phyloP scores from a whole-genome alignment of 495 filamentous ascomycete species.

The Ramalina intermedia region DNA sequence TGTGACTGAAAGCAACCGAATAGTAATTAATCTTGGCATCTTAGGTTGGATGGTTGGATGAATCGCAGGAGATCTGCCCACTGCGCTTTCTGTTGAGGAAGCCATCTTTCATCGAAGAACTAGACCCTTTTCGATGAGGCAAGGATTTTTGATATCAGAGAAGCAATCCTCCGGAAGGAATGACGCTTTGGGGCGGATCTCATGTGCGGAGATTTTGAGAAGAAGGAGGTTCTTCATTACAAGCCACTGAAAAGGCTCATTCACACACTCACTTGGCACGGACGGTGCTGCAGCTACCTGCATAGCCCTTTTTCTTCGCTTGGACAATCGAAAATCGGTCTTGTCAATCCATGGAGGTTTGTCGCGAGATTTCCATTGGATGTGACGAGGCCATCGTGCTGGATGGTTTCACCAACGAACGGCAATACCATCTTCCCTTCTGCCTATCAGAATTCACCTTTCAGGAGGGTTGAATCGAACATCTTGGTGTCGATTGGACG shows the following conservation, averaged over 20 bases:
- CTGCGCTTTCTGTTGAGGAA: constrained; percentile 1
- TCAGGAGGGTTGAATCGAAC: background rate
- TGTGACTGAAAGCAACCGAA: background rate
- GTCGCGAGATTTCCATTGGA: background rate
- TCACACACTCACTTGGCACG: background rate
- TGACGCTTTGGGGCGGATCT: background rate
- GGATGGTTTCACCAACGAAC: background rate
- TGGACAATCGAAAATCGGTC: background rate
- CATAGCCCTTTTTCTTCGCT: constrained; percentile 1
- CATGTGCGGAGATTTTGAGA: constrained; percentile 5
- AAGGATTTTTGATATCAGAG: background rate
- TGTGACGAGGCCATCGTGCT: background rate
- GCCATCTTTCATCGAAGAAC: background rate
- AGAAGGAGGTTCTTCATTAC: background rate
- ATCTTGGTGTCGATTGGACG: background rate
- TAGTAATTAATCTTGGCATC: constrained; percentile 1
- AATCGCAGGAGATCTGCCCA: constrained; percentile 5
- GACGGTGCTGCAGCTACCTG: constrained; percentile 5
- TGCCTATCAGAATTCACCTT: background rate
- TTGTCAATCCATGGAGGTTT: background rate
- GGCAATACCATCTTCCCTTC: background rate
- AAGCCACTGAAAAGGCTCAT: background rate
- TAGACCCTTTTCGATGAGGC: background rate
- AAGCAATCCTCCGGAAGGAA: background rate
- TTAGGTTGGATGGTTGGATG: constrained; percentile 10